Percentiles rank a stretch among this genome's conserved stretches.
Evolutionary conservation across 116 monocot species (phyloP).

Genomic region (Phalaenopsis hybrid): DNA sequence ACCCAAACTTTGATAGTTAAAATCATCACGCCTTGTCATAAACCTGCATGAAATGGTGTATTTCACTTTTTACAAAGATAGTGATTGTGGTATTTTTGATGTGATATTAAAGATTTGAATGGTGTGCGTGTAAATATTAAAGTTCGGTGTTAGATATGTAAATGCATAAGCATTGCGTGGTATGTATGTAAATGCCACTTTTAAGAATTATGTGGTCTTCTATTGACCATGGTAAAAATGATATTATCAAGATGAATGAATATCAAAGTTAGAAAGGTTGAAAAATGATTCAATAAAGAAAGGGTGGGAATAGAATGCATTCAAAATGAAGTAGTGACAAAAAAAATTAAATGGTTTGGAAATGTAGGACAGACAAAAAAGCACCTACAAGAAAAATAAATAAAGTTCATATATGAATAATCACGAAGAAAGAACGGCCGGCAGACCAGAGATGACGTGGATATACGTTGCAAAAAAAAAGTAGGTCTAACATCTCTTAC

Average conservation of each 20-base stretch:
- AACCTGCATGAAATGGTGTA: no score
- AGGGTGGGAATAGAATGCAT: not conserved
- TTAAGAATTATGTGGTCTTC: not conserved
- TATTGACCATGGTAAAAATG: not conserved
- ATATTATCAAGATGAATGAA: not conserved
- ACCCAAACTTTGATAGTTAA: no score
- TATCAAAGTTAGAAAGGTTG: not conserved
- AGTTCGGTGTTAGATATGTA: no score
- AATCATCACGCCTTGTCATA: no score
- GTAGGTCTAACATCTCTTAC: not conserved
- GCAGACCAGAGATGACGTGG: not conserved
- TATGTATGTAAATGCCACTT: not conserved
- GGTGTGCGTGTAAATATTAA: no score
- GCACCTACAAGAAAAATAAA: not conserved
- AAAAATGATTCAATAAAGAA: not conserved
- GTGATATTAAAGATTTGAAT: no score
- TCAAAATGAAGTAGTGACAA: not conserved
- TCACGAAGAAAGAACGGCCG: no score
- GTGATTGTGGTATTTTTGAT: no score
- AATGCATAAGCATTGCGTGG: no score
- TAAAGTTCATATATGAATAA: no score
- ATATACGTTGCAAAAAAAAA: not conserved
- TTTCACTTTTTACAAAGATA: no score
- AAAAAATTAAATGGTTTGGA: not conserved
- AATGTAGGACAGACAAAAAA: not conserved